These are phyloP conservation scores for Acanthamoeba triangularis DNA, from an alignment of 208 protist genomes.

Conservation along the genomic window DNA sequence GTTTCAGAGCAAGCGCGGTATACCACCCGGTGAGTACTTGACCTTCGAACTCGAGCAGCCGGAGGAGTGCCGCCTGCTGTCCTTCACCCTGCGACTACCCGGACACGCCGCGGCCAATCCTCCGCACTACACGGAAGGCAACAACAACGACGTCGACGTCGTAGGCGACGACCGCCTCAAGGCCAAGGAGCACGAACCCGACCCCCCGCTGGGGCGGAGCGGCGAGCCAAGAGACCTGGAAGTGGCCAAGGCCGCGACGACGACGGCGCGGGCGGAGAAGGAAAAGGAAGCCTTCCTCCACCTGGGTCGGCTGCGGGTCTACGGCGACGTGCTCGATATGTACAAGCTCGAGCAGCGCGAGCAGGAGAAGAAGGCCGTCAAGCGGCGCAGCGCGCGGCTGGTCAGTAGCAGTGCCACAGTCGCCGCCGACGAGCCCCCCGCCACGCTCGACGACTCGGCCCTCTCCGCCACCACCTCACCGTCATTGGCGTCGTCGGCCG, in stretches of 20 bases:
- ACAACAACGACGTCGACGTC: too few relatives aligned
- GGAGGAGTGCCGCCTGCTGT: conserved; percentile 15
- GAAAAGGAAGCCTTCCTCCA: background rate
- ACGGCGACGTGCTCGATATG: conserved; percentile 22
- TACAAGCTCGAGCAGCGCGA: conserved; percentile 32
- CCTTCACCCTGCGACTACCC: background rate
- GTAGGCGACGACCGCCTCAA: background rate
- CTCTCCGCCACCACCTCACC: background rate
- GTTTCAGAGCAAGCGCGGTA: background rate
- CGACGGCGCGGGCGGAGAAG: background rate
- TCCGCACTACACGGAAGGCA: too few relatives aligned
- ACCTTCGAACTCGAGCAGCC: conserved; percentile 4
- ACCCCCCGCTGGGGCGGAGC: background rate
- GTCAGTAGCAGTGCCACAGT: background rate
- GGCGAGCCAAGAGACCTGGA: background rate
- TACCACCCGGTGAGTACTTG: background rate
- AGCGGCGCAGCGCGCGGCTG: background rate
- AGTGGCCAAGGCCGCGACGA: background rate
- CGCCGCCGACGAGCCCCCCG: background rate
- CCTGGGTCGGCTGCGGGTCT: conserved; percentile 21
- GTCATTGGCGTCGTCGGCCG: too few relatives aligned
- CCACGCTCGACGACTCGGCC: background rate
- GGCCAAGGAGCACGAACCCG: background rate
- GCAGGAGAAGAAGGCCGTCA: background rate
- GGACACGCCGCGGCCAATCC: too few relatives aligned